These are phyloP conservation scores for Paratinospora sagittata DNA, from an alignment of 164 flowering plant genomes.

Conservation along the genomic window DNA sequence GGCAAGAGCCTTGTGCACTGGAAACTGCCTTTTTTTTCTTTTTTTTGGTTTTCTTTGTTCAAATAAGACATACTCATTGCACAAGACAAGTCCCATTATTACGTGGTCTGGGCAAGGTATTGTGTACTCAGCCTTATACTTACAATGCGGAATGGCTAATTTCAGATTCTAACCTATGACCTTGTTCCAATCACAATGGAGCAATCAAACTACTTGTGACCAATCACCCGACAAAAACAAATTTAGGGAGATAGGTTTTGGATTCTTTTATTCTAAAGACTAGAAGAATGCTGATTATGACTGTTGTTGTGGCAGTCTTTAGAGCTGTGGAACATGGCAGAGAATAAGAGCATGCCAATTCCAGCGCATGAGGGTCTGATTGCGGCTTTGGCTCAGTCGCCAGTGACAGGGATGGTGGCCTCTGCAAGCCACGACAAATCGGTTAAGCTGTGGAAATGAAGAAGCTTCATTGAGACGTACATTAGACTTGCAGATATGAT, in stretches of 20 bases:
- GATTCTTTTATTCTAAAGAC: background rate
- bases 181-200: too few relatives aligned
- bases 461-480: background rate
- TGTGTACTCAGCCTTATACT: too few relatives aligned
- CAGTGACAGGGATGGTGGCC: conserved; percentile 80
- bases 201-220: too few relatives aligned
- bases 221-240: too few relatives aligned
- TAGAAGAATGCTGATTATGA: background rate
- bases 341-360: conserved; percentile 79
- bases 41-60: too few relatives aligned
- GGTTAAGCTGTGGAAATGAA: conserved; percentile 84
- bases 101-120: too few relatives aligned
- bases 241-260: background rate
- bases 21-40: too few relatives aligned
- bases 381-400: conserved; percentile 75
- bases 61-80: too few relatives aligned
- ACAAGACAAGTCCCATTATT: too few relatives aligned
- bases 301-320: conserved; percentile 45
- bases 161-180: too few relatives aligned
- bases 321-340: conserved; percentile 94
- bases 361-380: conserved; percentile 73
- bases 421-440: conserved; percentile 92
- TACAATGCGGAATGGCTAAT: too few relatives aligned
- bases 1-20: too few relatives aligned
- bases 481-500: background rate